Evolutionary conservation across 306 rosid genomes (phyloP).

Genomic region (Rubus parviflorus): DNA sequence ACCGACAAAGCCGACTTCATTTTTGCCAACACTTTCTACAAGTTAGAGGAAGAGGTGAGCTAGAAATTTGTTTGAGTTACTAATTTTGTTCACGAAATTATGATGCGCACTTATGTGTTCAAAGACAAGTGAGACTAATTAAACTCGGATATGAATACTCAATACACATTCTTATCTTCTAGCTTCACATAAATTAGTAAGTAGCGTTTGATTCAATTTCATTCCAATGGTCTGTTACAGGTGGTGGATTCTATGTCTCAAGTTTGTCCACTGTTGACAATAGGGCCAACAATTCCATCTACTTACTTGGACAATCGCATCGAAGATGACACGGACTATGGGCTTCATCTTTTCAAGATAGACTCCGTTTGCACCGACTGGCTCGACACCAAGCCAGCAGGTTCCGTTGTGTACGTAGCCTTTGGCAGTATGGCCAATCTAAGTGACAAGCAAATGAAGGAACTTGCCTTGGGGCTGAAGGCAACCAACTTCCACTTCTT

Average conservation of each 20-base stretch:
- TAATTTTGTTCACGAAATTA: neutral
- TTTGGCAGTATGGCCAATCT: constrained; percentile 56
- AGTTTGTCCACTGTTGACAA: constrained; percentile 42
- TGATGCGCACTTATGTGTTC: too few species aligned
- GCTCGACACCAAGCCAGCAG: constrained; percentile 44
- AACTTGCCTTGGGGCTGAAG: constrained; percentile 43
- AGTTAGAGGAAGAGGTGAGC: constrained; percentile 56
- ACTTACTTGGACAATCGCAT: constrained; percentile 42
- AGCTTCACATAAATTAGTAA: neutral
- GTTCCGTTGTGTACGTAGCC: constrained; percentile 49
- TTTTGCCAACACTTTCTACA: constrained; percentile 60
- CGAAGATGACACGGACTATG: constrained; percentile 46
- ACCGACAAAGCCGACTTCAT: constrained; percentile 45
- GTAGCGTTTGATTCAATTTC: neutral
- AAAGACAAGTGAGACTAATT: too few species aligned
- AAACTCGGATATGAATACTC: too few species aligned
- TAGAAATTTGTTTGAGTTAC: neutral
- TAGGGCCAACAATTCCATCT: constrained; percentile 66
- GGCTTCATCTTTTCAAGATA: constrained; percentile 31
- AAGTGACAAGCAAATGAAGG: constrained; percentile 45
- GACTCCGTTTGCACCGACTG: constrained; percentile 36
- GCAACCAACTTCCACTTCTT: constrained; percentile 41
- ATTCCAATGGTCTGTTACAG: constrained; percentile 16
- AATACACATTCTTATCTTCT: too few species aligned
- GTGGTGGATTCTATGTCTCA: constrained; percentile 56